Percentiles rank a stretch among this genome's conserved stretches.
phyloP scores from a whole-genome alignment of 1,139 yeast species.

The Pichia sp. region DNA sequence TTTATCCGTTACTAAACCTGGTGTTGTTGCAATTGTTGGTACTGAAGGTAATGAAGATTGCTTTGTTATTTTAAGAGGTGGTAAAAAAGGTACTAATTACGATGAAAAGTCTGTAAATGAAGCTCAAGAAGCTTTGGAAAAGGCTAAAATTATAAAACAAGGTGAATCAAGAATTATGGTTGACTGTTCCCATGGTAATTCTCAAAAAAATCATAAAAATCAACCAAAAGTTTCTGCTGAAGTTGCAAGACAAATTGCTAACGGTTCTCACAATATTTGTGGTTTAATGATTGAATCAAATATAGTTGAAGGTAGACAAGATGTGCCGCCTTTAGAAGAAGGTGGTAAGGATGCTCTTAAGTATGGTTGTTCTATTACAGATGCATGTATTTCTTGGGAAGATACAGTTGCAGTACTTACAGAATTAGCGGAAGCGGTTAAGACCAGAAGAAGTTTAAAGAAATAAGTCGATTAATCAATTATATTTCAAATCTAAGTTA shows the following conservation, averaged over 20 bases:
- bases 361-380: slow-evolving; percentile 93
- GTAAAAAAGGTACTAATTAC: slow-evolving; percentile 85
- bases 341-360: slow-evolving; percentile 70
- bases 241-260: slow-evolving; percentile 68
- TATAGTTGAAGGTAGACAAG: slow-evolving; percentile 86
- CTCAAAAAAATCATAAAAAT: slow-evolving; percentile 80
- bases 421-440: slow-evolving; percentile 70
- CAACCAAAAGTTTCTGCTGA: slow-evolving; percentile 88
- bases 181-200: slow-evolving; percentile 96
- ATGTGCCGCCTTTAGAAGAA: slow-evolving; percentile 58
- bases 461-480: not conserved
- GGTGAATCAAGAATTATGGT: slow-evolving; percentile 77
- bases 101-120: slow-evolving; percentile 66
- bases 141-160: slow-evolving; percentile 47
- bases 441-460: slow-evolving; percentile 51
- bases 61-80: slow-evolving; percentile 91
- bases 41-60: slow-evolving; percentile 91
- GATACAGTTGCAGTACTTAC: slow-evolving; percentile 69
- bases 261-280: slow-evolving; percentile 74
- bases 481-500: too few species aligned
- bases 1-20: slow-evolving; percentile 87
- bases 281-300: slow-evolving; percentile 97
- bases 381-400: slow-evolving; percentile 92
- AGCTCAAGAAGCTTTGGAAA: slow-evolving; percentile 58
- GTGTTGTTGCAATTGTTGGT: slow-evolving; percentile 91